phyloP scores from a whole-genome alignment of 2,329 filamentous ascomycete species.

The Aschersonia sp. region DNA sequence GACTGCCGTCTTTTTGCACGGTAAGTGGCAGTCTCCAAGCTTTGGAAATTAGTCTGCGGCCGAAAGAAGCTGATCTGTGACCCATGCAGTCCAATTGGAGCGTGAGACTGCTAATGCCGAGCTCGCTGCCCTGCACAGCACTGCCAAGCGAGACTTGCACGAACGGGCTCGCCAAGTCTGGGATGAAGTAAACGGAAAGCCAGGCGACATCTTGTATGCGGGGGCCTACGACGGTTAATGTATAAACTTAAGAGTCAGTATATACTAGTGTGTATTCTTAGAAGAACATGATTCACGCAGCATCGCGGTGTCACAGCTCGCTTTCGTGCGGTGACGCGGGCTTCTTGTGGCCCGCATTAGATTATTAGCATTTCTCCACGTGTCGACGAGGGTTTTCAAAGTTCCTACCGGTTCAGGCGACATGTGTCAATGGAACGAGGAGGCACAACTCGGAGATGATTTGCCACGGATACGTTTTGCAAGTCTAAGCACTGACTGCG shows the following conservation, averaged over 20 bases:
- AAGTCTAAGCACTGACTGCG: too few species aligned
- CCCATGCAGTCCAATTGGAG: conserved; percentile 22
- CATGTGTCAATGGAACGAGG: too few species aligned
- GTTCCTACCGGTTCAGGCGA: too few species aligned
- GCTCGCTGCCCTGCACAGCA: conserved; percentile 11
- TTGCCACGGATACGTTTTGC: too few species aligned
- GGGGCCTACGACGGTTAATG: conserved; percentile 10
- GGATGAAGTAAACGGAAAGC: conserved; percentile 28
- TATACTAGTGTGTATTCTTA: not conserved
- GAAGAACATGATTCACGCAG: not conserved
- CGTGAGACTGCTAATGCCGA: conserved; percentile 21
- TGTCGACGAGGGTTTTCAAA: too few species aligned
- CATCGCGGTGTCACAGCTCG: too few species aligned
- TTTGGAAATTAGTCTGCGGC: not conserved
- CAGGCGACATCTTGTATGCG: conserved; percentile 28
- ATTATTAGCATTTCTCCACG: too few species aligned
- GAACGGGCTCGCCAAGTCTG: conserved; percentile 27
- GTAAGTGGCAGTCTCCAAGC: conserved; percentile 20
- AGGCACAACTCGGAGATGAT: too few species aligned
- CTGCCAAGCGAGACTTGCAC: conserved; percentile 4
- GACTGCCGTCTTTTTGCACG: conserved; percentile 40
- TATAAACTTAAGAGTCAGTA: not conserved
- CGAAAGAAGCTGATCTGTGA: not conserved
- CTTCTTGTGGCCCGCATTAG: too few species aligned
- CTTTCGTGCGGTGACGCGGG: too few species aligned